Percentiles rank a stretch among this genome's conserved stretches.
Evolutionary conservation across 768 basidiomycete species (phyloP).

Genomic region (Kockovaella imperatae): DNA sequence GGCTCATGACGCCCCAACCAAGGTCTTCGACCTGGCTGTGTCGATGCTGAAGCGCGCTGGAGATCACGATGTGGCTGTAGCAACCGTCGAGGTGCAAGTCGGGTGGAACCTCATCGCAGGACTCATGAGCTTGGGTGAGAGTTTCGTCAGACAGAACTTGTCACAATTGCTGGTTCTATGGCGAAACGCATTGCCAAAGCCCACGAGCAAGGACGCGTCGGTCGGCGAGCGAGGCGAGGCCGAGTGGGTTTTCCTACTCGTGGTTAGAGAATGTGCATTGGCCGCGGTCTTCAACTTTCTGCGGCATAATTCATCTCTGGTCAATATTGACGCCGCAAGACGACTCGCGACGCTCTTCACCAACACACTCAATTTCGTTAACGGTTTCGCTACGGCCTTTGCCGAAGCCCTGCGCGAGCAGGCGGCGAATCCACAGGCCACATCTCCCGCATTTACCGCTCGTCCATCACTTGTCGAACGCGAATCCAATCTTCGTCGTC

Average conservation of each 20-base stretch:
- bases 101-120: constrained; percentile 90
- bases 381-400: constrained; percentile 66
- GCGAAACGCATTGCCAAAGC: constrained; percentile 94
- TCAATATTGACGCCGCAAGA: constrained; percentile 84
- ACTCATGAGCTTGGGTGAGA: constrained; percentile 83
- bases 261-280: constrained; percentile 82
- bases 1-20: constrained; percentile 81
- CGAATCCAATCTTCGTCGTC: constrained; percentile 72
- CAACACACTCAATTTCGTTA: constrained; percentile 83
- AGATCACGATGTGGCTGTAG: constrained; percentile 78
- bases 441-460: constrained; percentile 21
- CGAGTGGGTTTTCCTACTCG: constrained; percentile 87
- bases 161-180: constrained; percentile 91
- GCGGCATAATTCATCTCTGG: constrained; percentile 62
- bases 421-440: constrained; percentile 21
- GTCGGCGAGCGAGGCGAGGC: constrained; percentile 58
- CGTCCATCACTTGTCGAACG: constrained; percentile 60
- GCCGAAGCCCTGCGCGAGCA: constrained; percentile 58
- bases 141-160: constrained; percentile 86
- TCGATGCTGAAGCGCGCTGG: constrained; percentile 81
- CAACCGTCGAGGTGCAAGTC: constrained; percentile 77
- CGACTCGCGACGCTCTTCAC: constrained; percentile 76
- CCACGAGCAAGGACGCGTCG: constrained; percentile 73
- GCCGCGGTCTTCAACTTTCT: constrained; percentile 84
- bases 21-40: constrained; percentile 82